Base-by-base conservation (phyloP, 164 flowering plant species). In the Tinospora cordifolia region DNA sequence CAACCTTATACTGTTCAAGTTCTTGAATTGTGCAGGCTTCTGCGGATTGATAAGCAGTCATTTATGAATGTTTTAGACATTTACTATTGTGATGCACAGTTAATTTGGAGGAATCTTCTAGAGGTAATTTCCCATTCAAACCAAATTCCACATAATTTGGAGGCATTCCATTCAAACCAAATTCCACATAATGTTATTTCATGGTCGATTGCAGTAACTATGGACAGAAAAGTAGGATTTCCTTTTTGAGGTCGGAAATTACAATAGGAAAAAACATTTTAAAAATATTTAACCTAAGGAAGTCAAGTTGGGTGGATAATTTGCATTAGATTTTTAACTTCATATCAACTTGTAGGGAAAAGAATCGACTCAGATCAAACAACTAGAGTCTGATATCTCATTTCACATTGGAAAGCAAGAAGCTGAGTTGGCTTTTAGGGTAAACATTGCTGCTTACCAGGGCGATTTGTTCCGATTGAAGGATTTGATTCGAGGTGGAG, bases 1-100 rank as follows among this genome's bases (percentile, higher is more conserved):
- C 96, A 91, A 72, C 97, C 97, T 40, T 87, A 83, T 65, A 88
- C 92, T 8, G 87, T 93, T 75, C 87, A 89, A 11, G 97, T 91
- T 65, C 71, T 85, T 72, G 98, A 91, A 69, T 80, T 93, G 19
- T 86, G 93, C 75, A 77, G 90, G 70, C 89, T 93, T 60, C 76
- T 93, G 63, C 83, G 96, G 46, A 78, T 93, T 76, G 97, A 93
- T 75, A 93, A 88, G 73, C 91, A 90, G 68, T 87, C 96, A 0
- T 84, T 93, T 58, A 76, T 83, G 57, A 76, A 84, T 71, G 82
- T 91, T 62, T 79, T 91, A 30, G 90, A 88, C 68, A 88, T 90
- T 75, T 88, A 83, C 68, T 91, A 87, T 75, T 76, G 74, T 71
- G 96, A 93, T 78, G 96, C 88, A 14, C 75, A 88, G 39, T 87